Percentiles rank a stretch among this genome's conserved stretches.
These are phyloP conservation scores for Setomelanomma holmii DNA, from an alignment of 2,329 filamentous ascomycete genomes.

Conservation along the genomic window DNA sequence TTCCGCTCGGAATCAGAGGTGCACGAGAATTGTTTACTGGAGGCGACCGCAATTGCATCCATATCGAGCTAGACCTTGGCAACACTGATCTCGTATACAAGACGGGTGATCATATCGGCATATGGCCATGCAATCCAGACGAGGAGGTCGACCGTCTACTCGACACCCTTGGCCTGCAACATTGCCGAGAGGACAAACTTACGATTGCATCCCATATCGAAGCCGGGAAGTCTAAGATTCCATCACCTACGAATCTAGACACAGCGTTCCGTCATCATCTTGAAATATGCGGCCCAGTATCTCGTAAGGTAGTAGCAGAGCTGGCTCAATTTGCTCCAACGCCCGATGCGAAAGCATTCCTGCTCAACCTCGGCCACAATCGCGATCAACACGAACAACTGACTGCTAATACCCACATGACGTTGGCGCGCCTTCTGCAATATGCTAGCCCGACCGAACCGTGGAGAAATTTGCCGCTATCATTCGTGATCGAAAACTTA, in stretches of 20 bases:
- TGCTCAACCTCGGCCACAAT: slow-evolving; percentile 41
- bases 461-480: slow-evolving; percentile 45
- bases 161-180: slow-evolving; percentile 30
- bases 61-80: slow-evolving; percentile 51
- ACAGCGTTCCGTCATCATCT: slow-evolving; percentile 56
- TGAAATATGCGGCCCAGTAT: slow-evolving; percentile 54
- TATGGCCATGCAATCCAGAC: slow-evolving; percentile 52
- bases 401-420: slow-evolving; percentile 43
- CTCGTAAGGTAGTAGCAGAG: slow-evolving; percentile 48
- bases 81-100: slow-evolving; percentile 50
- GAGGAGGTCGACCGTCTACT: slow-evolving; percentile 48
- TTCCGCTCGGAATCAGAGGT: slow-evolving; percentile 39
- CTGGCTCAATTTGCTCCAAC: slow-evolving; percentile 52
- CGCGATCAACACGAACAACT: slow-evolving; percentile 45
- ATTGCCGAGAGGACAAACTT: slow-evolving; percentile 27
- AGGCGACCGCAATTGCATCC: slow-evolving; percentile 49
- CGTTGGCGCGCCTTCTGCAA: slow-evolving; percentile 48
- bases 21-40: slow-evolving; percentile 47
- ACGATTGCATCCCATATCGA: slow-evolving; percentile 37
- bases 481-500: slow-evolving; percentile 40
- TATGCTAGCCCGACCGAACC: slow-evolving; percentile 27
- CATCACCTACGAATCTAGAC: slow-evolving; percentile 50
- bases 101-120: slow-evolving; percentile 53
- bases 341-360: slow-evolving; percentile 33
- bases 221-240: slow-evolving; percentile 45